Percentiles rank a stretch among this genome's conserved stretches.
phyloP scores from a whole-genome alignment of 805 yeast species.

The Myxozyma kluyveri region DNA sequence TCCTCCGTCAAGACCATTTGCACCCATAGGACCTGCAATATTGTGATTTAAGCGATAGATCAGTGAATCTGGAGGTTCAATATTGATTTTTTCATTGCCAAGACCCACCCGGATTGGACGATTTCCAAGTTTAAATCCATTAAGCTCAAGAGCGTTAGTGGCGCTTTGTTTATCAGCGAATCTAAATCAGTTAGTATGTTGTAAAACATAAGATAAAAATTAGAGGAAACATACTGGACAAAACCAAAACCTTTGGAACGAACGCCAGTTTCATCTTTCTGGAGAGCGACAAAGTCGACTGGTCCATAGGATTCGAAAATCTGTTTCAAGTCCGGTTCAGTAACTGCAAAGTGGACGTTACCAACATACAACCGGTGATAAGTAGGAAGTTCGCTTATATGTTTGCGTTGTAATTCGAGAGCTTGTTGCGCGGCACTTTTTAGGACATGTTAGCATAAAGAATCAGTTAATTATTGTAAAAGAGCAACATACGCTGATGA shows the following conservation, averaged over 20 bases:
- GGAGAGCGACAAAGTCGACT: constrained; percentile 79
- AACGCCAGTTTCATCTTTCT: constrained; percentile 73
- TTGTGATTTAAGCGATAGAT: constrained; percentile 22
- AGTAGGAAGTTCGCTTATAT: constrained; percentile 11
- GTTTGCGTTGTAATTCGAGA: constrained; percentile 25
- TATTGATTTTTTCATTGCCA: constrained; percentile 30
- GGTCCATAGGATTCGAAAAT: constrained; percentile 69
- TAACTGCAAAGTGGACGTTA: constrained; percentile 39
- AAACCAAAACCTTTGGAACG: constrained; percentile 87
- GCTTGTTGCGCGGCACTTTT: constrained; percentile 28
- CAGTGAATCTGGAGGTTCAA: constrained; percentile 26
- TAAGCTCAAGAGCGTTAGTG: constrained; percentile 34
- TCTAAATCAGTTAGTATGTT: constrained; percentile 3
- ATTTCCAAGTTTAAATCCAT: constrained; percentile 36
- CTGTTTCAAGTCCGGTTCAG: constrained; percentile 68
- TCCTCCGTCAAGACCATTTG: neutral
- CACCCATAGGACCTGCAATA: neutral
- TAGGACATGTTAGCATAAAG: neutral
- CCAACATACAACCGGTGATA: constrained; percentile 36
- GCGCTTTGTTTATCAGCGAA: constrained; percentile 30
- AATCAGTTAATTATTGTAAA: neutral
- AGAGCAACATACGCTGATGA: constrained; percentile 26
- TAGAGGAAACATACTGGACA: constrained; percentile 48
- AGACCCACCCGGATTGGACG: constrained; percentile 35
- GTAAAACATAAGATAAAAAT: constrained; percentile 6